These are phyloP conservation scores for Ceratobasidium sp. DNA, from an alignment of 1,284 basidiomycete genomes.

Conservation along the genomic window DNA sequence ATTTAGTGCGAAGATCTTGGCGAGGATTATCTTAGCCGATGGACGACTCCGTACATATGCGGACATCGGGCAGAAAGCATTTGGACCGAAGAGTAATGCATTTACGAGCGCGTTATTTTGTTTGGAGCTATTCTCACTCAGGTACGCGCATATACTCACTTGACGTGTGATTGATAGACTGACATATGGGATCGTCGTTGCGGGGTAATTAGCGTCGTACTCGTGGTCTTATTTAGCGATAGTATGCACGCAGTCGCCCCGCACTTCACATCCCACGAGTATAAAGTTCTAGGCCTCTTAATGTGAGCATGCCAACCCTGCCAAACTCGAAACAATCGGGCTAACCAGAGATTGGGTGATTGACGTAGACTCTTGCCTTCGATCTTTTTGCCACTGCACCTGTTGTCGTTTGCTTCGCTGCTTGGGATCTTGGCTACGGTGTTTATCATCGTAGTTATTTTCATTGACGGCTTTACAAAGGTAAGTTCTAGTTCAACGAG, in stretches of 20 bases:
- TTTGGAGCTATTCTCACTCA: constrained; percentile 83
- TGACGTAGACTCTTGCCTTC: constrained; percentile 76
- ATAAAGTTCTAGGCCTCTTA: constrained; percentile 78
- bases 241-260: constrained; percentile 81
- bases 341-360: neutral
- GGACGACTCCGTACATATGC: constrained; percentile 81
- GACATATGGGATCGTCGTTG: constrained; percentile 9
- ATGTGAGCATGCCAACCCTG: constrained; percentile 63
- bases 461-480: constrained; percentile 87
- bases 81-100: constrained; percentile 75
- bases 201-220: constrained; percentile 84
- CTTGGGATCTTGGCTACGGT: constrained; percentile 84
- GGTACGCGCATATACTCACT: constrained; percentile 57
- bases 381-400: constrained; percentile 82
- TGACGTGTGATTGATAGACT: constrained; percentile 7
- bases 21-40: constrained; percentile 76
- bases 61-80: constrained; percentile 88
- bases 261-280: constrained; percentile 70
- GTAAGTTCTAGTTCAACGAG: neutral
- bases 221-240: constrained; percentile 88
- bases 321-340: neutral
- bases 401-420: constrained; percentile 87
- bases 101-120: constrained; percentile 83
- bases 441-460: constrained; percentile 80
- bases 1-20: constrained; percentile 83